These are phyloP conservation scores for Bruguiera parviflora DNA, from an alignment of 345 rosid genomes.

Conservation along the genomic window DNA sequence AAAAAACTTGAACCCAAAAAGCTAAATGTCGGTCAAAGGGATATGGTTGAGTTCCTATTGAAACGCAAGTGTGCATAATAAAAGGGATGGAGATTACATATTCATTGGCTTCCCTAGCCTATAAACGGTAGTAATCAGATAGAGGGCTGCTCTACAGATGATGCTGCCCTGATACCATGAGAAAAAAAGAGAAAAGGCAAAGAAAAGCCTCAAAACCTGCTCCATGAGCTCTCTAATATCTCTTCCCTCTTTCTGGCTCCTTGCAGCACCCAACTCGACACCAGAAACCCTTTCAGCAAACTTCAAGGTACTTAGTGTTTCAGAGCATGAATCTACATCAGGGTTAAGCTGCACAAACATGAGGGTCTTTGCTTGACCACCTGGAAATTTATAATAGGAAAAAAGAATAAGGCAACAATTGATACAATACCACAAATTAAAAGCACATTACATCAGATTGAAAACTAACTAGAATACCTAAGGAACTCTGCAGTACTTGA, in stretches of 20 bases:
- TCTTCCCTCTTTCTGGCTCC: constrained; percentile 84
- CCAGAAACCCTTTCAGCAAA: constrained; percentile 98
- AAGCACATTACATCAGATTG: not conserved
- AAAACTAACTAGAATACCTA: constrained; percentile 48
- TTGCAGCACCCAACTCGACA: constrained; percentile 92
- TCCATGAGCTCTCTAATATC: constrained; percentile 88
- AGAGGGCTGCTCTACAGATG: too few species aligned
- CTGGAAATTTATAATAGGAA: constrained; percentile 34
- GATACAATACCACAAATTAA: not conserved
- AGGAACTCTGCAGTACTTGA: constrained; percentile 96
- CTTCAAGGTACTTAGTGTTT: constrained; percentile 86
- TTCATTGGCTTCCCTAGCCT: not conserved
- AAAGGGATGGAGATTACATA: not conserved
- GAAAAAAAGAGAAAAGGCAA: constrained; percentile 1
- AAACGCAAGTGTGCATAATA: not conserved
- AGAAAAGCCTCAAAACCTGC: constrained; percentile 44
- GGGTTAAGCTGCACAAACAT: constrained; percentile 98
- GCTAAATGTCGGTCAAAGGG: not conserved
- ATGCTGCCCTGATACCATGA: not conserved
- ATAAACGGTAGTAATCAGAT: not conserved
- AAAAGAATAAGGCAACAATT: constrained; percentile 5
- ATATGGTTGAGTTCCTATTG: not conserved
- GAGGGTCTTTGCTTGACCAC: constrained; percentile 96
- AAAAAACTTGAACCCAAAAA: not conserved
- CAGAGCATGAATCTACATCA: constrained; percentile 83